Evolutionary conservation across 345 rosid genomes (phyloP), one percentile per base, ranked within the genome.

Genomic region (Citrus inodora): DNA sequence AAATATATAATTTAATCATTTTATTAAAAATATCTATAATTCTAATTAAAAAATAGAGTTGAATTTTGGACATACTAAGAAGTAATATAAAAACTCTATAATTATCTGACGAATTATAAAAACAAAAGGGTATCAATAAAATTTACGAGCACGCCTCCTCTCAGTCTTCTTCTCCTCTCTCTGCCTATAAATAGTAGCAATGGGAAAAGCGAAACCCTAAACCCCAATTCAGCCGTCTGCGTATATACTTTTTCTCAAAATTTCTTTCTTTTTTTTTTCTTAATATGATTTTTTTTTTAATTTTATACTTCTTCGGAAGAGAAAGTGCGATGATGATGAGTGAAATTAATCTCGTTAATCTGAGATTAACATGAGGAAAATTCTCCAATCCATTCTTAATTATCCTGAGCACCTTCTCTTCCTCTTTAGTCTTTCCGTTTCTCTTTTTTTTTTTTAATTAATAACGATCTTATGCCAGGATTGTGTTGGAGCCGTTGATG

Each of bases 401-500:
- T 21, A n/a, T 38, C n/a, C 82, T 82, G 82, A 82, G 82, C 85
- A 25, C 75, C 73, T 62, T 32, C 74, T 73, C 77, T 63, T 59
- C n/a, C 22, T 69, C 35, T 6, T 24, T 55, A 24, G 13, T 37
- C 1, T 22, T 27, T 4, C 14, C 13, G 9, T 63, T 30, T 63
- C 33, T 16, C 7, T 64, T 0, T 30, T 32, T 14, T 32, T 14
- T 46, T 19, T 5, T 81, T 75, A 73, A 82, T 40, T 33, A 42
- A 51, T 61, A 78, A 61, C 61, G 75, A 65, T 65, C 69, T 76
- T 73, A 58, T 87, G 56, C 76, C 68, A 90, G 92, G 97, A 92
- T 65, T 92, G 95, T 79, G 83, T 92, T 38, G 98, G 98, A 79
- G 98, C 89, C 5, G 91, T 95, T 73, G 97, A 90, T 85, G 87